Base-by-base conservation (phyloP, 371 early-diverging fungal species). In the Circinella minor region DNA sequence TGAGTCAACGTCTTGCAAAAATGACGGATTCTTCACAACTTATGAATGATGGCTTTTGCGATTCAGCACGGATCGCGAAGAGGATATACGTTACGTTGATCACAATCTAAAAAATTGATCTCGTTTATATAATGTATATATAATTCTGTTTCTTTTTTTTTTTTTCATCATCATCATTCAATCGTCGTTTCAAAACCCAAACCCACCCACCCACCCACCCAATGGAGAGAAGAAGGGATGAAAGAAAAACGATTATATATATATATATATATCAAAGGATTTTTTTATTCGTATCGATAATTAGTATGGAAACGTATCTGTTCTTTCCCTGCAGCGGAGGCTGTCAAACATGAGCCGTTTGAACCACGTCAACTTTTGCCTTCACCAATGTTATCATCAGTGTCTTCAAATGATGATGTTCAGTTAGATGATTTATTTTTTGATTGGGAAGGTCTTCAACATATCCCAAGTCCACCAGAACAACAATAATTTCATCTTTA, bases 1-100 rank as follows among this genome's bases (percentile, higher is more conserved):
- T 91, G 61, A 79, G 84, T 15, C 78, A 81, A 67, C 89, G 88
- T 76, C 76, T 90, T 62, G 74, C 82, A 69, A 76, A 77, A 38
- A 68, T 65, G 62, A 34, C 39, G 8, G 61, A 68, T 38, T 43
- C n/a, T 11, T 39, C 61, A 61, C 71, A 75, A 37, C 68, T 83
- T 62, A 61, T 80, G 61, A 72, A 77, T 70, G 78, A 82, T 71
- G 80, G 82, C 82, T 82, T 85, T 85, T 82, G 85, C 85, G 85
- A 78, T 81, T 82, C 85, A 81, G 85, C 85, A 85, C 82, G 71
- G 71, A 66, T 66, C 71, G 71, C 71, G 54, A 71, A 66, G 63
- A 71, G 71, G 71, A 71, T 39, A 1, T 43, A 43, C 11, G 6
- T 9, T 57, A 18, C 54, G 36, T 60, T 9, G 36, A 39, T 36